Conservation (phyloP, 2,329 filamentous ascomycete species). For the Colletotrichum chrysophilum region DNA sequence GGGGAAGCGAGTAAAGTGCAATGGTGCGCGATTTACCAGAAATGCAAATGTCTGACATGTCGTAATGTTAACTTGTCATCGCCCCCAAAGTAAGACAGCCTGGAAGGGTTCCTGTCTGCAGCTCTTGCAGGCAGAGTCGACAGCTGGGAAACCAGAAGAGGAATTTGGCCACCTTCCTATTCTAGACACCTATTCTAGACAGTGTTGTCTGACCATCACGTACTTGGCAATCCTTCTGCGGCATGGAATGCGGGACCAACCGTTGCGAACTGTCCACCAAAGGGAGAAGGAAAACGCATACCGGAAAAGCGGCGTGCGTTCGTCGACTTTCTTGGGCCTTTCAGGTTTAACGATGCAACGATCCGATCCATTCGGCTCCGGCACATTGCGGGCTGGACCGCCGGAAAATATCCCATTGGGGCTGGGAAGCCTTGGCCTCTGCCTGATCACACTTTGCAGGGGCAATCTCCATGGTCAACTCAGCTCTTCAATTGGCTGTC, state of each 20-base stretch:
- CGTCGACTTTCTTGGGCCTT: not conserved
- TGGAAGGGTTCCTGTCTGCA: not conserved
- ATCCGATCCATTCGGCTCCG: not conserved
- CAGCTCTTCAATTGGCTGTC: not conserved
- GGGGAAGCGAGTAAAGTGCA: not conserved
- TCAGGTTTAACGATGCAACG: not conserved
- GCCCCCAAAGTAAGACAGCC: not conserved
- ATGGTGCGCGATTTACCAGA: not conserved
- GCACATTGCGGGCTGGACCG: not conserved
- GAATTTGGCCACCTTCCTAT: not conserved
- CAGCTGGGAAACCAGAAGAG: not conserved
- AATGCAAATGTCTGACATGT: not conserved
- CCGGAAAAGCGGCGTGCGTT: not conserved
- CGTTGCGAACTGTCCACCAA: not conserved
- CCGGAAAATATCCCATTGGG: not conserved
- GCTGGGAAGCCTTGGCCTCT: not conserved
- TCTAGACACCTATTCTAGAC: not conserved
- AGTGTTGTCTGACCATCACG: not conserved
- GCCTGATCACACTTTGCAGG: not conserved
- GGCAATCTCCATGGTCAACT: not conserved
- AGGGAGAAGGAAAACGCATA: not conserved
- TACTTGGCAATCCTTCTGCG: not conserved
- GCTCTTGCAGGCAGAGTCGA: not conserved
- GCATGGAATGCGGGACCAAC: not conserved
- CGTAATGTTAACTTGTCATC: not conserved